Conservation (phyloP, 352 stramenopile species). For the Salisapilia sapeloensis region DNA sequence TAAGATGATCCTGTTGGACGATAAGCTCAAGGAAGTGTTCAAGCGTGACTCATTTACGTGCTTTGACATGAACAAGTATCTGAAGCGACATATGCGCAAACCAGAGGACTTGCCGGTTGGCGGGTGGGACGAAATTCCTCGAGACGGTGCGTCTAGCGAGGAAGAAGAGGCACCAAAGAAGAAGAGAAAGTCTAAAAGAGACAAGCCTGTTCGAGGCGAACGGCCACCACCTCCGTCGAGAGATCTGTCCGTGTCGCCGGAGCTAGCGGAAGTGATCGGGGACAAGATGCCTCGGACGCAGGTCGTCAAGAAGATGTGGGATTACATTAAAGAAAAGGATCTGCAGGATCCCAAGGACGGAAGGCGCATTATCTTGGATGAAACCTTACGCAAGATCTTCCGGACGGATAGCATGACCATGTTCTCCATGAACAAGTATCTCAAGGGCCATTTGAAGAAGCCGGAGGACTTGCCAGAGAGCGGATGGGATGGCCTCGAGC, state of each 20-base stretch:
- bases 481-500: slow-evolving; percentile 57
- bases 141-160: slow-evolving; percentile 62
- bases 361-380: slow-evolving; percentile 85
- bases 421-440: slow-evolving; percentile 82
- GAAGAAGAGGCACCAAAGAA: slow-evolving; percentile 36
- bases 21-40: slow-evolving; percentile 69
- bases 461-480: slow-evolving; percentile 35
- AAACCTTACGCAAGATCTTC: slow-evolving; percentile 62
- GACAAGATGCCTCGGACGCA: slow-evolving; percentile 81
- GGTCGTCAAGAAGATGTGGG: slow-evolving; percentile 92
- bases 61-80: slow-evolving; percentile 84
- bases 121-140: slow-evolving; percentile 56
- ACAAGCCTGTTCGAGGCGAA: not conserved
- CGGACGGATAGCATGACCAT: slow-evolving; percentile 74
- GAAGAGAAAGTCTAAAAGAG: no score
- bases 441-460: slow-evolving; percentile 74
- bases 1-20: slow-evolving; percentile 85
- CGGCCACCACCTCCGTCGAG: not conserved
- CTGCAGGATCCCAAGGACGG: slow-evolving; percentile 93
- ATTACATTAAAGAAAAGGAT: slow-evolving; percentile 90
- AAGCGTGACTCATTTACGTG: slow-evolving; percentile 75
- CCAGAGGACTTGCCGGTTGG: slow-evolving; percentile 30
- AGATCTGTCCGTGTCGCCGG: slow-evolving; percentile 58
- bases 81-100: slow-evolving; percentile 75
- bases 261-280: slow-evolving; percentile 69